These are phyloP conservation scores for Termitomyces sp. DNA, from an alignment of 768 basidiomycete genomes.

Conservation along the genomic window DNA sequence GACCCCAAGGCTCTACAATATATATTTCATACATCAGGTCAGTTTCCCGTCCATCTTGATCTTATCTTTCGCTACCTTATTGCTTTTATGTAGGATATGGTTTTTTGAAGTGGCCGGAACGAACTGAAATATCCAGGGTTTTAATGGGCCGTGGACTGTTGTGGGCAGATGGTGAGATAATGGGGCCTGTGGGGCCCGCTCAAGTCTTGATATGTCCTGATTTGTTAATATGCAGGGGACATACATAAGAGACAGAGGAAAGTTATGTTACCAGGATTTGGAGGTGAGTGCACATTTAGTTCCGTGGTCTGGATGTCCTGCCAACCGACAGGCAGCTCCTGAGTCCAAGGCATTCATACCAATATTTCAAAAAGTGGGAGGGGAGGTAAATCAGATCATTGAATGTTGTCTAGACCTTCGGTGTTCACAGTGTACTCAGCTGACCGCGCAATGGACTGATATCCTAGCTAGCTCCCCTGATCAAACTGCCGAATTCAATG, in stretches of 20 bases:
- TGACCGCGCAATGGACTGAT: conserved; percentile 48
- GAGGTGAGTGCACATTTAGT: conserved; percentile 24
- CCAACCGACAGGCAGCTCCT: conserved; percentile 20
- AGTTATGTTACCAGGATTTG: conserved; percentile 52
- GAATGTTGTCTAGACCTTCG: not conserved
- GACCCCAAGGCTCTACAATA: conserved; percentile 58
- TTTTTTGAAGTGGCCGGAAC: conserved; percentile 46
- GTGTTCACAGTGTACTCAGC: conserved; percentile 22
- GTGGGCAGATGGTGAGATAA: conserved; percentile 45
- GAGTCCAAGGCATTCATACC: conserved; percentile 47
- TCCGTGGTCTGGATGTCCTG: not conserved
- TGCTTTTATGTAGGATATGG: conserved; percentile 34
- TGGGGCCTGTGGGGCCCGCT: not conserved
- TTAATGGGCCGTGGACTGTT: conserved; percentile 47
- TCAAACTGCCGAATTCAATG: conserved; percentile 38
- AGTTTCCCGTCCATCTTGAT: not conserved
- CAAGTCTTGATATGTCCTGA: not conserved
- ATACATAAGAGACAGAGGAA: conserved; percentile 50
- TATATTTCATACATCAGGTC: conserved; percentile 46
- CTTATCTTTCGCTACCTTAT: not conserved
- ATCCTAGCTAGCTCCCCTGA: conserved; percentile 36
- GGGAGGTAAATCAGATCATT: conserved; percentile 29
- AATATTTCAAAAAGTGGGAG: conserved; percentile 39
- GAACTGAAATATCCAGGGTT: conserved; percentile 43
- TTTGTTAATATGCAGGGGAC: conserved; percentile 21